phyloP scores from a whole-genome alignment of 2,329 filamentous ascomycete species.

The Juglanconis oblonga region DNA sequence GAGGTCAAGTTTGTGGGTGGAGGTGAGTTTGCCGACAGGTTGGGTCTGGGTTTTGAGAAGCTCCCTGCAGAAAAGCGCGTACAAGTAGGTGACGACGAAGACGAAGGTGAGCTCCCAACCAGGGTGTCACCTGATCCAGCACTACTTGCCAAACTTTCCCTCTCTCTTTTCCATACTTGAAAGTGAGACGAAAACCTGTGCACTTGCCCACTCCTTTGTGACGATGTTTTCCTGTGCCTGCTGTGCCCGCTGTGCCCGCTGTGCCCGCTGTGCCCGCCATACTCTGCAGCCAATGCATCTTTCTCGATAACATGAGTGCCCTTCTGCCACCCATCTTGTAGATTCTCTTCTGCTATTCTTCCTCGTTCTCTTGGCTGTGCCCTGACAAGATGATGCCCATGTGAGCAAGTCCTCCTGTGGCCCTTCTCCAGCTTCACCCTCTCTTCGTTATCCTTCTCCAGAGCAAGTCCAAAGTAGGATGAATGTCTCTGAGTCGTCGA shows the following conservation, averaged over 20 bases:
- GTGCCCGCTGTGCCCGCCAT: neutral
- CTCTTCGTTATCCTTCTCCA: neutral
- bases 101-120: neutral
- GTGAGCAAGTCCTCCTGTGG: neutral
- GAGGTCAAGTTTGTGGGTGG: neutral
- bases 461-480: neutral
- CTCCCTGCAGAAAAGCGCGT: neutral
- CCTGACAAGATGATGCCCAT: neutral
- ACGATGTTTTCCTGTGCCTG: neutral
- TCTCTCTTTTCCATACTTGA: neutral
- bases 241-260: neutral
- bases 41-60: neutral
- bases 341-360: too few relatives aligned
- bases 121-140: neutral
- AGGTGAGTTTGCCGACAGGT: neutral
- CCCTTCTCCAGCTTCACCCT: neutral
- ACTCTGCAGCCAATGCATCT: too few relatives aligned
- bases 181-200: neutral
- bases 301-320: neutral
- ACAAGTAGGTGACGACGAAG: neutral
- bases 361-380: neutral
- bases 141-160: neutral
- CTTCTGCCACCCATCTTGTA: neutral
- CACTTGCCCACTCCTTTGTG: neutral
- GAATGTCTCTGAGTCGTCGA: neutral